These are phyloP conservation scores for Xylaria hypoxylon DNA, from an alignment of 2,329 filamentous ascomycete genomes.

Conservation along the genomic window DNA sequence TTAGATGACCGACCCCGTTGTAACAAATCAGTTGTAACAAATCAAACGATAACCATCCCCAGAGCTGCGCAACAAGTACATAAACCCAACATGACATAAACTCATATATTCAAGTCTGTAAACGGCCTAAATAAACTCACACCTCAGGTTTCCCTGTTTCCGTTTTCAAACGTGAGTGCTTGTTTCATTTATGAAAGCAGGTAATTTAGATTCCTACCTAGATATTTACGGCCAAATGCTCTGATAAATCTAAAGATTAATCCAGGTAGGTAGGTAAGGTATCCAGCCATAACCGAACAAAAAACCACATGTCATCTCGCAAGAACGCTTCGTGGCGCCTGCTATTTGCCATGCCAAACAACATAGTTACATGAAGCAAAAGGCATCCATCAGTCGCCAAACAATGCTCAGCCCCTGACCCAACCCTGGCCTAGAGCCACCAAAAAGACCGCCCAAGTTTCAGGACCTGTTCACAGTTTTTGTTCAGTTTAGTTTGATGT, in stretches of 20 bases:
- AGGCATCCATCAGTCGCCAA: background rate
- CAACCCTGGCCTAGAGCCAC: background rate
- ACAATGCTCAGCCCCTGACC: constrained; percentile 1
- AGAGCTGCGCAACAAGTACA: too few relatives aligned
- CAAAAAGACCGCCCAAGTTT: background rate
- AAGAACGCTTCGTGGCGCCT: constrained; percentile 24
- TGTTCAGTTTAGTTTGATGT: background rate
- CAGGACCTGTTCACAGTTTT: background rate
- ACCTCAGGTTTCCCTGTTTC: too few relatives aligned
- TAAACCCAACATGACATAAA: too few relatives aligned
- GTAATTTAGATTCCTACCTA: too few relatives aligned
- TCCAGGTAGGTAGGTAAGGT: background rate
- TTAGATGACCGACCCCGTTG: too few relatives aligned
- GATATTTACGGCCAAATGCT: too few relatives aligned
- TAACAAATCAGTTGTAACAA: too few relatives aligned
- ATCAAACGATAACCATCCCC: too few relatives aligned
- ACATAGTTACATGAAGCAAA: constrained; percentile 12
- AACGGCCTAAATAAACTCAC: too few relatives aligned
- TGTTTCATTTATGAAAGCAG: too few relatives aligned
- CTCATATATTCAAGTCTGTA: too few relatives aligned
- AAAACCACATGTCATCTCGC: background rate
- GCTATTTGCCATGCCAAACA: constrained; percentile 10
- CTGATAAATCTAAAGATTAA: background rate
- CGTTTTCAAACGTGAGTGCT: too few relatives aligned
- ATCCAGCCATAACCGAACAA: background rate